Evolutionary conservation across 139 green algal species (phyloP), one percentile per base, ranked within the genome.

Genomic region (Volvox reticuliferus): DNA sequence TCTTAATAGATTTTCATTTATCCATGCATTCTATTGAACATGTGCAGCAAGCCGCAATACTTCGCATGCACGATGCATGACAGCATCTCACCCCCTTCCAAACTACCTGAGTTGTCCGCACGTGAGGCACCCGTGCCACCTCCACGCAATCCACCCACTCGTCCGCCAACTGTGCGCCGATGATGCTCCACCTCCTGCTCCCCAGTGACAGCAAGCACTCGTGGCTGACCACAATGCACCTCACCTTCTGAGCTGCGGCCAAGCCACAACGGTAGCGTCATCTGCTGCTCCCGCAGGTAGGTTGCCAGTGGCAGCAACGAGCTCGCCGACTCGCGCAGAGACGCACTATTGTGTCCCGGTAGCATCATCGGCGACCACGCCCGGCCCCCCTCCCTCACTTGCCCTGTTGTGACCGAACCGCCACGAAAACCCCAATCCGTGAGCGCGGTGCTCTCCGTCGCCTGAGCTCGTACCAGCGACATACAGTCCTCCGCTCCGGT

Each of bases 1-100:
- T 55, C 44, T 14, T 55, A 55, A 55, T 55, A 55, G 9, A 5
- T 55, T n/a, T n/a, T n/a, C n/a, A 44, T 21, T 3, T 61, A 82
- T 35, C 62, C 17, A 33, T 19, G 55, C 76, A 68, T 36, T 24
- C 33, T 68, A n/a, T 3, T 71, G 79, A 67, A 86, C 79, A 21
- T 44, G 16, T 71, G 50, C 44, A 86, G 50, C 79, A 86, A 55
- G n/a, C 79, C 79, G 28, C 79, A 86, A 24, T 86, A 86, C 79
- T 71, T 86, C 26, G 36, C 50, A 44, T 86, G 79, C 79, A 86
- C 6, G 1, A 86, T 16, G 50, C 79, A 86, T 18, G 79, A 1
- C 12, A 86, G 50, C 22, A 86, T 50, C 1, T 55, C 79, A 73
- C 55, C 28, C 50, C 55, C 50, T 55, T 35, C 17, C 79, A 82